Evolutionary conservation across 106 monocot genomes (phyloP), one percentile per base, ranked within the genome.

Genomic region (Gastrodia elata): DNA sequence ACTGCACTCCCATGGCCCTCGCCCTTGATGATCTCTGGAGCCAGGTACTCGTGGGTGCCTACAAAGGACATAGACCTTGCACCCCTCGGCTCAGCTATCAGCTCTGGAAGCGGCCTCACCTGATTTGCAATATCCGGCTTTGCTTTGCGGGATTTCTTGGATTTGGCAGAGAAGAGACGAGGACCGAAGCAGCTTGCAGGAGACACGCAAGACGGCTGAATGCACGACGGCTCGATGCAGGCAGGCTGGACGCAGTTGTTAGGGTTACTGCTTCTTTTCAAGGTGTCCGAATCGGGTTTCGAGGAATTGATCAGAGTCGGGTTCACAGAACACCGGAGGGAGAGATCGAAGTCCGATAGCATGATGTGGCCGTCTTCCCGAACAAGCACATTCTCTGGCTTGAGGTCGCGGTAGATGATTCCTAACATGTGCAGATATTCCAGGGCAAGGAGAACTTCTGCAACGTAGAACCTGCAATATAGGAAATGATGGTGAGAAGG

Each of bases 321-420:
- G 70, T 39, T 84, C 15, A 84, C 79, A 6, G 77, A 3, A 15
- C 80, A 80, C 5, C 80, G 84, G 9, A 83, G 83, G 40, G 83
- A 83, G n/a, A 83, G 83, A 55, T 83, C 83, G n/a, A 83, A 83
- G 75, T 93, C 92, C 27, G 92, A 93, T 33, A 93, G 89, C 92
- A 93, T 93, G 78, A 93, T 87, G 83, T 93, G 92, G 16, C 92
- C 92, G 27, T 84, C 84, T 38, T 80, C 84, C 2, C 84, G 72
- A 24, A 84, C 84, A 7, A 84, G 77, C 32, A 84, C 84, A 22
- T 84, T 84, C 57, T 84, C 84, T 10, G 84, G 84, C 73, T 84
- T 84, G 70, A 84, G 84, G 64, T 84, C 84, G 22, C 84, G 84
- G 44, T 84, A 84, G 52, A 84, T 73, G 37, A 84, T 84, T 7